Evolutionary conservation across 2,329 filamentous ascomycete species (phyloP), one percentile per base, ranked within the genome.

Genomic region (Aspergillus quadrilineatus): DNA sequence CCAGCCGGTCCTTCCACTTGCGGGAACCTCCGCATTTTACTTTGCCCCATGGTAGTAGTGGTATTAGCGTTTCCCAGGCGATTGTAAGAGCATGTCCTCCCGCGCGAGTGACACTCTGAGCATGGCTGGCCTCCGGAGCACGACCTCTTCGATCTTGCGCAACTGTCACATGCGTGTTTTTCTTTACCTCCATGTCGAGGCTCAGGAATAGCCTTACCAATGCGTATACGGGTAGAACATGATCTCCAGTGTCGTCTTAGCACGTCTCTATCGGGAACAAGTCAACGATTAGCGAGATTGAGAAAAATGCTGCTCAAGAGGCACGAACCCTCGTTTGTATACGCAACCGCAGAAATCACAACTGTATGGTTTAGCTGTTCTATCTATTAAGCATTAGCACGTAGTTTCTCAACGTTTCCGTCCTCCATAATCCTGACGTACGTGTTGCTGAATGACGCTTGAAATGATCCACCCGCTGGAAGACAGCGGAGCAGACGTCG

Each of bases 151-250:
- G 69, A 59, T 39, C 50, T 60, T 4, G 66, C 67, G 48, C 66
- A 70, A 30, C 61, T 63, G 54, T 70, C 67, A 55, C 67, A 70
- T n/a, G 67, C 67, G 30, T 65, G 62, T 37, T 64, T 67, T 37
- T 65, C 63, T 45, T 69, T 69, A 9, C 67, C 67, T 2, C 65
- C 63, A 30, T 57, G 60, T 12, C 59, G 60, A 22, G 61, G 60
- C 10, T 65, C 57, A 17, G 67, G 67, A 7, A 68, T 65, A 12
- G 52, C 55, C 7, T 64, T 49, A 4, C 63, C 61, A 15, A 50
- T 53, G 14, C 62, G 44, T 50, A 62, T 45, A 4, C 67, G 67
- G 15, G 49, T 32, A 45, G 61, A 61, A 59, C 68, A 69, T 30
- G 65, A 62, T 59, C 65, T 67, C 67, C 67, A 69, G 43, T 69